Evolutionary conservation across 306 rosid genomes (phyloP).

Genomic region (Malus orientalis): DNA sequence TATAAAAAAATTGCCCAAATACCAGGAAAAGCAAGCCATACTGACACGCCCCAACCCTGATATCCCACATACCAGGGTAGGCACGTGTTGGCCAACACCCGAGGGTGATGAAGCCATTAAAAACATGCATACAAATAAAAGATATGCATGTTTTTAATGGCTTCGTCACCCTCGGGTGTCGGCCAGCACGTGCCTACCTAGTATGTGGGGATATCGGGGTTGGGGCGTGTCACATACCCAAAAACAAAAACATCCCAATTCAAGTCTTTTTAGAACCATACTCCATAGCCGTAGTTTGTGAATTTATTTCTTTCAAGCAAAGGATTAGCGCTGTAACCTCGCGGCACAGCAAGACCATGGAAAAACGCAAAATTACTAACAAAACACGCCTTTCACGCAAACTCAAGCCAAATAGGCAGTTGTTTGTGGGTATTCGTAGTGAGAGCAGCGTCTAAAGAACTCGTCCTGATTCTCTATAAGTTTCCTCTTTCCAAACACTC

Average conservation of each 20-base stretch:
- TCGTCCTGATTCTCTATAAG: background rate
- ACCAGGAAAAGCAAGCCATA: background rate
- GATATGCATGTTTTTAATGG: too few relatives aligned
- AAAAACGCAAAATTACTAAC: background rate
- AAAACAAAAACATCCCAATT: background rate
- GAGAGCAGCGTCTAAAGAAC: background rate
- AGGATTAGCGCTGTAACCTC: background rate
- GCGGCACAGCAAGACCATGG: background rate
- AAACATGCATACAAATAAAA: too few relatives aligned
- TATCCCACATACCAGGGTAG: too few relatives aligned
- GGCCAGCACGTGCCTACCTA: too few relatives aligned
- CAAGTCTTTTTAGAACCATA: background rate
- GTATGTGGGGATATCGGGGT: too few relatives aligned
- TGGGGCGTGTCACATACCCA: background rate
- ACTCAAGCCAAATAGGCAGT: background rate
- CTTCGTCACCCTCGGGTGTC: too few relatives aligned
- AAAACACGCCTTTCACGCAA: background rate
- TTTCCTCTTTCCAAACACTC: background rate
- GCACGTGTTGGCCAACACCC: too few relatives aligned
- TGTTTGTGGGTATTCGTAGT: background rate
- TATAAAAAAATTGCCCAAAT: background rate
- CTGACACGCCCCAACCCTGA: too few relatives aligned
- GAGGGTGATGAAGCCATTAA: too few relatives aligned
- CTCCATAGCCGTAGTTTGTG: background rate
- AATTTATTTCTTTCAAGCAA: background rate